phyloP scores from a whole-genome alignment of 441 rosid species.

The Aleurites moluccanus region DNA sequence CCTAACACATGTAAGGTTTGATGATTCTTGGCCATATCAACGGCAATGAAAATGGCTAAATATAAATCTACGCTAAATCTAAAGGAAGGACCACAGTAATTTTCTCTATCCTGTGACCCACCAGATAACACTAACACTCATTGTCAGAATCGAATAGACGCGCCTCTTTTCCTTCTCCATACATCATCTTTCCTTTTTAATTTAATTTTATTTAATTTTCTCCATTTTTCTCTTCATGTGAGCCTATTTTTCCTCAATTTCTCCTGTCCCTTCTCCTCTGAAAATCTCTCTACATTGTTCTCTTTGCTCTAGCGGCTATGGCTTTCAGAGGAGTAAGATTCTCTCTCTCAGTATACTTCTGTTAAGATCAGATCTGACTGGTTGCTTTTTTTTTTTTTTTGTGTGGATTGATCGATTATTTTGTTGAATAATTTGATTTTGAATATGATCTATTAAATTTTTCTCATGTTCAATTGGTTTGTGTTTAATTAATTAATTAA shows the following conservation, averaged over 20 bases:
- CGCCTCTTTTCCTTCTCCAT: slow-evolving; percentile 1
- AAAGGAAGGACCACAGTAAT: too few species aligned
- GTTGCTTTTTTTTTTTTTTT: too few species aligned
- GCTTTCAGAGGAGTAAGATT: slow-evolving; percentile 42
- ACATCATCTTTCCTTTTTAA: background rate
- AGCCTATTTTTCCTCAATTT: too few species aligned
- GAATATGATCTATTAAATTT: too few species aligned
- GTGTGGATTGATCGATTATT: background rate
- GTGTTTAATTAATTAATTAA: background rate
- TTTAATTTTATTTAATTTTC: too few species aligned
- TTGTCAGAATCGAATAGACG: too few species aligned
- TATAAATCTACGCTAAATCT: too few species aligned
- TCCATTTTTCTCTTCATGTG: too few species aligned
- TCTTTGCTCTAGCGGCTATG: slow-evolving; percentile 25
- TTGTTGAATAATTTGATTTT: background rate
- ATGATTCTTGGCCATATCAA: too few species aligned
- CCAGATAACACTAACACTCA: background rate
- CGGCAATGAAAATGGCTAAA: too few species aligned
- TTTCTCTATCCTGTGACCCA: background rate
- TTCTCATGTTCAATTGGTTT: background rate
- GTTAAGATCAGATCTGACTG: too few species aligned
- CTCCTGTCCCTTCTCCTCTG: background rate
- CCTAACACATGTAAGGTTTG: background rate
- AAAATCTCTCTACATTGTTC: background rate
- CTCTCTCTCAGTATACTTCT: background rate